Conservation (phyloP, 2,329 filamentous ascomycete species). For the Lecanicillium sp. region DNA sequence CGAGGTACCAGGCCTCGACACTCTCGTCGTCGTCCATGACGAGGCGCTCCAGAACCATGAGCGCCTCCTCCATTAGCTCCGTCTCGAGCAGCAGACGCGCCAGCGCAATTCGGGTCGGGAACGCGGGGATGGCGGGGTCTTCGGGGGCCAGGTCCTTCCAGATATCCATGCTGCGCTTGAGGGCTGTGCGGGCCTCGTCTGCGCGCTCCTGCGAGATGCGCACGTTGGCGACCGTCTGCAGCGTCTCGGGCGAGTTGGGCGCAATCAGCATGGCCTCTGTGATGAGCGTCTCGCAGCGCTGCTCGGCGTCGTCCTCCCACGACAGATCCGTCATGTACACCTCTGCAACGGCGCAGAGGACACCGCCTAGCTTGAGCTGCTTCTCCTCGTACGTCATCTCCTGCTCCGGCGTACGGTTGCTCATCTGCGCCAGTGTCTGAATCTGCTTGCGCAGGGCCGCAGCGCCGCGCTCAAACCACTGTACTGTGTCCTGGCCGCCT, state of each 20-base stretch:
- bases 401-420: slow-evolving; percentile 29
- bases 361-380: slow-evolving; percentile 75
- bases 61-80: slow-evolving; percentile 74
- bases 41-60: slow-evolving; percentile 76
- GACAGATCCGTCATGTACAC: slow-evolving; percentile 99
- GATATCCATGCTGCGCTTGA: slow-evolving; percentile 69
- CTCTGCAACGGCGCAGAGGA: slow-evolving; percentile 89
- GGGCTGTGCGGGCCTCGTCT: slow-evolving; percentile 72
- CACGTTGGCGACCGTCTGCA: slow-evolving; percentile 91
- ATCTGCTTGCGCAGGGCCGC: slow-evolving; percentile 66
- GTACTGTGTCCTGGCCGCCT: slow-evolving; percentile 57
- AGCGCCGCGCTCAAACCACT: slow-evolving; percentile 65
- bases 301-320: slow-evolving; percentile 86
- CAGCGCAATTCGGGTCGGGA: slow-evolving; percentile 76
- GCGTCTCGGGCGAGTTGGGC: slow-evolving; percentile 75
- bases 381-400: slow-evolving; percentile 52
- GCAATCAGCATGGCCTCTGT: slow-evolving; percentile 85
- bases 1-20: slow-evolving; percentile 94
- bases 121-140: slow-evolving; percentile 71
- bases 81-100: slow-evolving; percentile 84
- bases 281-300: slow-evolving; percentile 77
- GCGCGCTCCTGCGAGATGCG: slow-evolving; percentile 77
- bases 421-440: slow-evolving; percentile 47
- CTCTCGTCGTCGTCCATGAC: slow-evolving; percentile 87
- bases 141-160: slow-evolving; percentile 75